Base-by-base conservation (phyloP, 257 asterid genomes). In the Solanum commersonii region DNA sequence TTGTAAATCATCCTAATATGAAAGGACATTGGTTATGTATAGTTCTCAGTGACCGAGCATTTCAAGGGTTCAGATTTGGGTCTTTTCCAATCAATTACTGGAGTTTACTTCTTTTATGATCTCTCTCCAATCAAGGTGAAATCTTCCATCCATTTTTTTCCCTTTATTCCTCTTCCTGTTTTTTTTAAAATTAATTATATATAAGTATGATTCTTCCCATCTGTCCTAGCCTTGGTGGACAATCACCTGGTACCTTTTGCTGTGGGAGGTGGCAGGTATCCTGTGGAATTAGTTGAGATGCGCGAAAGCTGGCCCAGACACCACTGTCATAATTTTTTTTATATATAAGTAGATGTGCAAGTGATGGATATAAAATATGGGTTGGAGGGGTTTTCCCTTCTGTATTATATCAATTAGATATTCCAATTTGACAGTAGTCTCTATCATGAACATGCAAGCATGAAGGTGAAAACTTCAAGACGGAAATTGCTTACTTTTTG, bases 11-110 rank as follows among this genome's bases (percentile, higher is more conserved):
- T 89, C 40, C 27, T 84, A 33, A 40, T 49, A 11, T 86, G 37
- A 89, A 42, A 82, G 63, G 14, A 63, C 86, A 73, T 79, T 82
- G 87, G n/a, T 79, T 67, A 89, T 87, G 71, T 91, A 71, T 94
- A 97, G 99, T 97, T 97, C 94, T 97, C 99, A n/a, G 99, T 95
- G 86, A 97, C 99, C 0, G 98, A 97, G 89, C 98, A 96, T 93
- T 97, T 90, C 91, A 97, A 94, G 93, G 90, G 89, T 89, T 59
- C 95, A 34, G 97, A 96, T 68, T 77, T 42, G 87, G 98, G 95
- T 88, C 94, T 33, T 71, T 90, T 91, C 89, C 92, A 93, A 87
- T 85, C 98, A 63, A 92, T 90, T 87, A 98, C 98, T 11, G 99
- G 99, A 83, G 98, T 96, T 89, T 95, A 92, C 98, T 96, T 97